Percentiles rank a stretch among this genome's conserved stretches.
Evolutionary conservation across 2,329 filamentous ascomycete species (phyloP).

Genomic region (Penicillium sp.): DNA sequence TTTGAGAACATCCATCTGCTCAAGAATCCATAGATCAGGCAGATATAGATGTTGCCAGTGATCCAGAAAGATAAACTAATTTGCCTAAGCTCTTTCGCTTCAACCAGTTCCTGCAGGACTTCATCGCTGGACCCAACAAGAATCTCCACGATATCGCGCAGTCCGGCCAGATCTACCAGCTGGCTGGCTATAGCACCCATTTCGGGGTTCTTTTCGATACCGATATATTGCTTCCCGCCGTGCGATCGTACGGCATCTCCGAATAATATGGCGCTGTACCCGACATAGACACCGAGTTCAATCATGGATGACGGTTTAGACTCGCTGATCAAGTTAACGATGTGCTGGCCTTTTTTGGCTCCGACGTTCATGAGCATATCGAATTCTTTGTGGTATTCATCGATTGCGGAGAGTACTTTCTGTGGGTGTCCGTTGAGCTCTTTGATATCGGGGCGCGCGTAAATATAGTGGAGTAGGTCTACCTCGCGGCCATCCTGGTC

Average conservation of each 20-base stretch:
- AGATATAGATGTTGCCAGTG: conserved; percentile 74
- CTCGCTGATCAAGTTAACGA: conserved; percentile 64
- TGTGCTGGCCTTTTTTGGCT: conserved; percentile 67
- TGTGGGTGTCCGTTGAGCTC: conserved; percentile 62
- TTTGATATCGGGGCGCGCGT: conserved; percentile 58
- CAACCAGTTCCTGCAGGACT: conserved; percentile 60
- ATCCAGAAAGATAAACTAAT: conserved; percentile 73
- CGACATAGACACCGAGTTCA: conserved; percentile 76
- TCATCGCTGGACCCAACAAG: conserved; percentile 65
- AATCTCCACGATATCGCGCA: conserved; percentile 65
- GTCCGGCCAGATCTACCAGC: conserved; percentile 67
- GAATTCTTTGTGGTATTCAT: conserved; percentile 63
- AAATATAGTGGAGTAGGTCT: conserved; percentile 67
- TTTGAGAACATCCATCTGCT: conserved; percentile 63
- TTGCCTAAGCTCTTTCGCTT: conserved; percentile 49
- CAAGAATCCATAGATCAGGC: conserved; percentile 70
- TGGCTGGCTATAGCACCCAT: conserved; percentile 67
- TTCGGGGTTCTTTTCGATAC: conserved; percentile 68
- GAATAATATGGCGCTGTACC: conserved; percentile 75
- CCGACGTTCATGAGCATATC: conserved; percentile 80
- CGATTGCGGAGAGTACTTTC: conserved; percentile 65
- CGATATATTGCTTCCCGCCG: conserved; percentile 64
- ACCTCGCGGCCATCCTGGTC: conserved; percentile 66
- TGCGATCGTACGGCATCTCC: conserved; percentile 60
- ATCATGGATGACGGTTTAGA: conserved; percentile 66